Evolutionary conservation across 805 yeast genomes (phyloP).

Genomic region (Wickerhamiella nectarea): DNA sequence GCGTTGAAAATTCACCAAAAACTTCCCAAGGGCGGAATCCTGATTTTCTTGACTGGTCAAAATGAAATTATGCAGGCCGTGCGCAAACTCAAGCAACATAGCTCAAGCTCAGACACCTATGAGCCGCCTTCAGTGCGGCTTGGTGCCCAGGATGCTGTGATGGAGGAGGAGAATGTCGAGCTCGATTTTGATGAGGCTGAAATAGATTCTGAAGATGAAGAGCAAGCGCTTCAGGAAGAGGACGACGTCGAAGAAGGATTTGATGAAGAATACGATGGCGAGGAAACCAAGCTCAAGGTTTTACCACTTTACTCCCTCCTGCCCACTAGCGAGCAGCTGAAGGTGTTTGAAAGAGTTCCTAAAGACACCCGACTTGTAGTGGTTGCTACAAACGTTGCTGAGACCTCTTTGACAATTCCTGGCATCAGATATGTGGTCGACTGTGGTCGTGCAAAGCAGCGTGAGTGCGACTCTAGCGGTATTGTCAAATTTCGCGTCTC

Average conservation of each 20-base stretch:
- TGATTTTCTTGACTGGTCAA: constrained; percentile 87
- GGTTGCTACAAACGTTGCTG: constrained; percentile 95
- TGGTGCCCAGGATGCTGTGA: constrained; percentile 45
- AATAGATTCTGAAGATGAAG: constrained; percentile 28
- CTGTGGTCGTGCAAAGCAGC: constrained; percentile 85
- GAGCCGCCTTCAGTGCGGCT: constrained; percentile 31
- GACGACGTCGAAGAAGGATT: constrained; percentile 45
- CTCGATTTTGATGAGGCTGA: constrained; percentile 29
- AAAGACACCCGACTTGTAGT: constrained; percentile 75
- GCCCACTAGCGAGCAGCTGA: constrained; percentile 93
- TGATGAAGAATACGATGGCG: constrained; percentile 34
- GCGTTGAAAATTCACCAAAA: constrained; percentile 73
- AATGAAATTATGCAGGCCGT: constrained; percentile 75
- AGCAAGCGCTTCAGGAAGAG: constrained; percentile 30
- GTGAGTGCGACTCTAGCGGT: constrained; percentile 71
- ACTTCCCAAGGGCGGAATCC: constrained; percentile 87
- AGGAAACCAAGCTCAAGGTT: constrained; percentile 65
- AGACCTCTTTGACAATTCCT: constrained; percentile 92
- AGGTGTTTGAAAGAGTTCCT: constrained; percentile 78
- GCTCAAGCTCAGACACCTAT: constrained; percentile 12
- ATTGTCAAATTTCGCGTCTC: constrained; percentile 84
- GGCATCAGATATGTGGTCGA: constrained; percentile 91
- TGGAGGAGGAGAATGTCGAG: constrained; percentile 84
- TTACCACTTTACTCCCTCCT: constrained; percentile 82
- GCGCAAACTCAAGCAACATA: constrained; percentile 33